Conservation (phyloP, 331 rosid genomes). For the Malus hybrid region DNA sequence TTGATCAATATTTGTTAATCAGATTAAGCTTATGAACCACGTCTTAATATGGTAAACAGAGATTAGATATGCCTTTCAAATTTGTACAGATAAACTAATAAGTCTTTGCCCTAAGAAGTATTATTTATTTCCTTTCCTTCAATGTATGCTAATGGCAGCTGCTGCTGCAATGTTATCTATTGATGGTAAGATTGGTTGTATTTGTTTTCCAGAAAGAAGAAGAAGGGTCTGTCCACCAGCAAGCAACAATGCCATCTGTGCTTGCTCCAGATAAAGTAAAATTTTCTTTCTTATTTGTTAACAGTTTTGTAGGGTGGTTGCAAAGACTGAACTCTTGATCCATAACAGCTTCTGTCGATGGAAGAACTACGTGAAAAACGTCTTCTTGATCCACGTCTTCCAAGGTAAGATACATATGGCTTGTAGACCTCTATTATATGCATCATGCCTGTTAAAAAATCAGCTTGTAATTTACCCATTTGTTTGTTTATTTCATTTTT, state of each 20-base stretch:
- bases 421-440: background rate
- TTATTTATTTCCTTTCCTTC: background rate
- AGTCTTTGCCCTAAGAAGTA: background rate
- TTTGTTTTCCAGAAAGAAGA: conserved; percentile 63
- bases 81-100: background rate
- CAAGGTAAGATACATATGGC: conserved; percentile 38
- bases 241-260: conserved; percentile 60
- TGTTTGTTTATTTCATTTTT: background rate
- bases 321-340: conserved; percentile 1
- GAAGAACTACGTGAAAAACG: conserved; percentile 85
- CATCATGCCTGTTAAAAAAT: background rate
- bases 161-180: background rate
- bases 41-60: background rate
- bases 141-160: conserved; percentile 2
- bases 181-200: conserved; percentile 11
- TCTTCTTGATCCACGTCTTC: conserved; percentile 71
- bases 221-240: conserved; percentile 69
- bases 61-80: background rate
- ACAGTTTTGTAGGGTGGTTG: background rate
- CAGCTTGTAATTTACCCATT: background rate
- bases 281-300: conserved; percentile 7
- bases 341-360: conserved; percentile 66
- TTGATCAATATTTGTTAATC: background rate
- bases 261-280: conserved; percentile 70
- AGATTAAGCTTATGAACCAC: background rate